Conservation (phyloP, 805 yeast species). For the Huiozyma sinensis region DNA sequence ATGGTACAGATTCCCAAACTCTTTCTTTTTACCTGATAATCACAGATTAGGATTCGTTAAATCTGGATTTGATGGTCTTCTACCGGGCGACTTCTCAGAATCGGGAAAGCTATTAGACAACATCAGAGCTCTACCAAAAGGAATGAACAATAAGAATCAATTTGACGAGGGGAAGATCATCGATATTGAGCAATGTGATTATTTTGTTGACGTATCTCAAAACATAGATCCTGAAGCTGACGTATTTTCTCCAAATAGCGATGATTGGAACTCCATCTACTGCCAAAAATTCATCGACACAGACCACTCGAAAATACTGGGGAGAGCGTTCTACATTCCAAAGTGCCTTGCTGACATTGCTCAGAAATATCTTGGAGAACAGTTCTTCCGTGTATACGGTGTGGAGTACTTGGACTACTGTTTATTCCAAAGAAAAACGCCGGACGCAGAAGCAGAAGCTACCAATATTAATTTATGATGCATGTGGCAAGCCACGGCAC, state of each 20-base stretch:
- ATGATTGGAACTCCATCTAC: conserved; percentile 37
- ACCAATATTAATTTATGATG: too few species aligned
- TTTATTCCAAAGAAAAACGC: conserved; percentile 24
- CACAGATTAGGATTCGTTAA: conserved; percentile 56
- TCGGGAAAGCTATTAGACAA: conserved; percentile 19
- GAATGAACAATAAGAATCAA: conserved; percentile 66
- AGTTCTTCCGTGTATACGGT: conserved; percentile 18
- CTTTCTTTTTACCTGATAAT: conserved; percentile 63
- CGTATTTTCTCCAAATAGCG: conserved; percentile 28
- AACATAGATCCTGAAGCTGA: conserved; percentile 36
- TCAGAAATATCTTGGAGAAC: conserved; percentile 3
- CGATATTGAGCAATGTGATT: conserved; percentile 48
- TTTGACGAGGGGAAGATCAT: conserved; percentile 52
- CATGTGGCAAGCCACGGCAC: too few species aligned
- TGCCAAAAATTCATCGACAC: conserved; percentile 46
- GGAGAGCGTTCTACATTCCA: conserved; percentile 47
- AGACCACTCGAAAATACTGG: conserved; percentile 42
- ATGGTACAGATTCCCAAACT: conserved; percentile 88
- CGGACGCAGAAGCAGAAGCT: background rate
- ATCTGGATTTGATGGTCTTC: conserved; percentile 74
- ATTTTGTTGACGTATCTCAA: conserved; percentile 52
- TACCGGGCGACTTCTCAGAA: conserved; percentile 80
- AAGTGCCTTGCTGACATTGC: conserved; percentile 22
- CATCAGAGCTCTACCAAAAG: conserved; percentile 42
- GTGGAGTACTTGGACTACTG: conserved; percentile 44